These are phyloP conservation scores for Sporothrix luriei DNA, from an alignment of 2,329 filamentous ascomycete species.

Conservation along the genomic window DNA sequence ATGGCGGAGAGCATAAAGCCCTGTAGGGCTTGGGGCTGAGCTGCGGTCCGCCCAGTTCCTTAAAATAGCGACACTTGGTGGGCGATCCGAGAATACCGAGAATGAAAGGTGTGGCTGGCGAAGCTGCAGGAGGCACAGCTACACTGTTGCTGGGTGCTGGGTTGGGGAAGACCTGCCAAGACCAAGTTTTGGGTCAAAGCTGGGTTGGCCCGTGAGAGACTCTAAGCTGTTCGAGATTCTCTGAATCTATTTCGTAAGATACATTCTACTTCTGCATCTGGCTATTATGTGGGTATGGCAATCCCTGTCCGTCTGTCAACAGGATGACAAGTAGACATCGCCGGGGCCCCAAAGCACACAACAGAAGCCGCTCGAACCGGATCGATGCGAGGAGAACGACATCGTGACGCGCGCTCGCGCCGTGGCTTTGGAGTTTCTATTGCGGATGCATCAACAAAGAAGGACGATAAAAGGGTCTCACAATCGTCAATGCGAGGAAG, in stretches of 20 bases:
- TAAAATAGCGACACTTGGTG: conserved; percentile 11
- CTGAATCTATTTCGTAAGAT: too few species aligned
- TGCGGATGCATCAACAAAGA: not conserved
- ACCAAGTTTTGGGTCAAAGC: not conserved
- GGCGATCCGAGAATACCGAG: not conserved
- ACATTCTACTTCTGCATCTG: not conserved
- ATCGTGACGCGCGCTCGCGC: not conserved
- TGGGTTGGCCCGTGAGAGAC: too few species aligned
- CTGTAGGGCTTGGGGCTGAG: not conserved
- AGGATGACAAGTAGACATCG: not conserved
- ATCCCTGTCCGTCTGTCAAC: not conserved
- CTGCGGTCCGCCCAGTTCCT: conserved; percentile 7
- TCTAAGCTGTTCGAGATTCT: too few species aligned
- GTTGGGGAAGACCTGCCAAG: not conserved
- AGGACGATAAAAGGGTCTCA: not conserved
- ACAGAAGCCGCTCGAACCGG: not conserved
- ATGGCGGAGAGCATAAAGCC: not conserved
- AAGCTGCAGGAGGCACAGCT: conserved; percentile 10
- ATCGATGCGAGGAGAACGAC: not conserved
- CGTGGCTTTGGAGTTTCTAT: too few species aligned
- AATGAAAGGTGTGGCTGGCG: not conserved
- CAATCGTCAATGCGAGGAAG: conserved; percentile 2
- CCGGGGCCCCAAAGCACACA: not conserved
- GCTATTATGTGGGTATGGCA: not conserved
- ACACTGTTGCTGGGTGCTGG: too few species aligned